Evolutionary conservation across 2,329 filamentous ascomycete species (phyloP).

Genomic region (Alternaria ethzedia): DNA sequence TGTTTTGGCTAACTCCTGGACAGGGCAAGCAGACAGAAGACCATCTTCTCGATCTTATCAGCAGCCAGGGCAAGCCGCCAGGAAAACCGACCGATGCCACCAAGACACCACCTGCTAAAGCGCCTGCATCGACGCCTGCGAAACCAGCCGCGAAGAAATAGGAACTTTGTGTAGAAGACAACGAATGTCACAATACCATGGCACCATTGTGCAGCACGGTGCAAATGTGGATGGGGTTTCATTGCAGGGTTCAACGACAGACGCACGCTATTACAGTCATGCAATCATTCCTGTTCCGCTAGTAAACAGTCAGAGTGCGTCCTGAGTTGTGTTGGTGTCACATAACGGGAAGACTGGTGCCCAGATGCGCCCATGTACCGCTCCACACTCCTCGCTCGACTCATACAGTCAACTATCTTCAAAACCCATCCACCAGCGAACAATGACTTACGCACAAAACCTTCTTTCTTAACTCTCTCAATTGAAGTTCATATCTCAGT

Average conservation of each 20-base stretch:
- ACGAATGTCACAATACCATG: background rate
- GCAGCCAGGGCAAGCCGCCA: conserved; percentile 26
- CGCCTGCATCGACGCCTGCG: conserved; percentile 8
- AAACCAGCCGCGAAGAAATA: conserved; percentile 20
- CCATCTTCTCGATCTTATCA: conserved; percentile 42
- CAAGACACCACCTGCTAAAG: conserved; percentile 23
- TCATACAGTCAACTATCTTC: conserved; percentile 1
- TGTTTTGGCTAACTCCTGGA: background rate
- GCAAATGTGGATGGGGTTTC: conserved; percentile 2
- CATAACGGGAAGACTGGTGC: background rate
- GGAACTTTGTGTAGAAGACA: background rate
- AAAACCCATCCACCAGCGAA: background rate
- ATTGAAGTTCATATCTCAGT: background rate
- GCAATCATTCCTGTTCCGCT: background rate
- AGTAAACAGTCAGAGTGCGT: background rate
- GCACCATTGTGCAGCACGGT: background rate
- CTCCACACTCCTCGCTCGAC: background rate
- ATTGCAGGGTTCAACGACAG: background rate
- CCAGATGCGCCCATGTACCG: background rate
- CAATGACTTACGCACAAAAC: background rate
- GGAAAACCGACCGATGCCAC: conserved; percentile 20
- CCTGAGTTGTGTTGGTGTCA: background rate
- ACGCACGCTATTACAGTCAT: background rate
- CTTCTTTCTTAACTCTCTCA: background rate
- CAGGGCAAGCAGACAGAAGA: conserved; percentile 30